Base-by-base conservation (phyloP, 108 stramenopile species). In the Licmophora abbreviata region DNA sequence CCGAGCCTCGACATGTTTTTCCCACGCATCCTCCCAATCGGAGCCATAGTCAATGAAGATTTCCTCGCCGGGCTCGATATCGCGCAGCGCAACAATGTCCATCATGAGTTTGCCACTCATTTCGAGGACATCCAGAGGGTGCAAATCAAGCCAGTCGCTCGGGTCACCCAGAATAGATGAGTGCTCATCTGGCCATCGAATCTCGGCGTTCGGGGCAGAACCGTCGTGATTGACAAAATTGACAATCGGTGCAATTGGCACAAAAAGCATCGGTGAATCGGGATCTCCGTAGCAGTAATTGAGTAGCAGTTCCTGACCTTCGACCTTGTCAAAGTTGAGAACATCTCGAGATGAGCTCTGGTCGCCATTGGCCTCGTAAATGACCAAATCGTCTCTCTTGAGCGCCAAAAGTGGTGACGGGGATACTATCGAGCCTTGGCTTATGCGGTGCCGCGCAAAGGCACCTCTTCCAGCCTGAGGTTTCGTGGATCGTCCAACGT, bases 221-320 rank as follows among this genome's bases (percentile, higher is more conserved):
- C n/a, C n/a, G n/a, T n/a, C 34, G 54, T 86, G 85, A 63, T 86
- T 86, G 63, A 86, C 65, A 26, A 79, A 68, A 32, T 79, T 70
- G 34, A 76, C 73, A 17, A 76, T 27, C 3, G 85, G 77, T 10
- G 78, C 71, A 43, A 63, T 66, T 1, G 87, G 83, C 1, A 77
- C 68, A 9, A 86, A 51, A 12, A 77, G 49, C 63, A 86, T 41
- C 0, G 80, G 61, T 21, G 77, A 79, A 24, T 79, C 53, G 11
- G 56, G 59, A 53, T 86, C 76, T 6, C 80, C 65, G 40, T 72
- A 78, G 12, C 77, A 78, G 44, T 86, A 86, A 59, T 86, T 86
- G 38, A 79, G 38, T 9, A 86, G 51, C 29, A 82, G 34, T 36
- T 76, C 69, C 3, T 49, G 53, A 21, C 30, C 28, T 44, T 14